Evolutionary conservation across 768 basidiomycete genomes (phyloP), one percentile per base, ranked within the genome.

Genomic region (Trametes cinnabarina): DNA sequence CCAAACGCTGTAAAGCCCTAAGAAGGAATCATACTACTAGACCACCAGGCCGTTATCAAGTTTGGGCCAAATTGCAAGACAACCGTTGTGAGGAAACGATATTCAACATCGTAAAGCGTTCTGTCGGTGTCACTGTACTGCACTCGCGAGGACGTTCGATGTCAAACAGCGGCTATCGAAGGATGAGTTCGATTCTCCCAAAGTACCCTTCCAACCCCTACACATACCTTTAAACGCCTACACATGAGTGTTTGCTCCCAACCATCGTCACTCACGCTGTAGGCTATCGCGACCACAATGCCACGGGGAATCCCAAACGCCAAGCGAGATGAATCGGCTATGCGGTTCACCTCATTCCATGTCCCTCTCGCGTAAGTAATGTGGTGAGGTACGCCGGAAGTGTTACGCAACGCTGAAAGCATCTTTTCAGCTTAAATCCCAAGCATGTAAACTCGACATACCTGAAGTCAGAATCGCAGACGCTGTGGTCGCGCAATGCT

Each of bases 271-370:
- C 37, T 15, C 15, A 14, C 11, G 10, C 17, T 5, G 10, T n/a
- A 39, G 30, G 7, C 37, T 39, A 9, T n/a, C 14, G 7, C 37
- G 5, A 15, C 15, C 37, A 62, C n/a, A 30, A 92, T 92, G 90
- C 90, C 90, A 58, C 82, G 90, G 71, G 90, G 90, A 57, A 82
- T 92, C 46, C 90, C 91, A 28, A 90, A 90, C 66, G 84, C 82
- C 26, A 88, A 85, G 72, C 81, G 83, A 63, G 90, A 92, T 76
- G 91, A 93, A 64, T 86, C 84, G 55, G 89, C 90, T 15, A 77
- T 94, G 77, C 82, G 85, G 44, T 92, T 87, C 72, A 92, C 92
- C 4, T 77, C 82, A 14, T 94, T 94, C 72, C 78, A 85, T 72
- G 90, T 93, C 10, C 92, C 92, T 26, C 72, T 90, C 58, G 80